Base-by-base conservation (phyloP, 495 filamentous ascomycete genomes). In the Aspergillus baeticus region DNA sequence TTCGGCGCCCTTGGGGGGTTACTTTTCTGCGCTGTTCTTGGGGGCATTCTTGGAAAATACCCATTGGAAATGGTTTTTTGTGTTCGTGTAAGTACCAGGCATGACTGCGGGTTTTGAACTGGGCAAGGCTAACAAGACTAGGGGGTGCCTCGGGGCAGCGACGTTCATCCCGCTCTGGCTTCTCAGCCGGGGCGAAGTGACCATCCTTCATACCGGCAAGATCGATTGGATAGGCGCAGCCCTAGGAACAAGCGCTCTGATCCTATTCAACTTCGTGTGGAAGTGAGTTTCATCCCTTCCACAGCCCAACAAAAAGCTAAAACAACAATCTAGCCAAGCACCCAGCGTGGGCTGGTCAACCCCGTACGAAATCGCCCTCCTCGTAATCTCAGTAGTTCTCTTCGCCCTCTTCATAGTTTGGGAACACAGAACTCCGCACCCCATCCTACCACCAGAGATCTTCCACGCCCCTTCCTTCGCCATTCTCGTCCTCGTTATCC, bases 231-330 rank as follows among this genome's bases (percentile, higher is more conserved):
- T 80, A 26, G 80, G 81, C 5, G 73, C 78, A 1, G 65, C 65
- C n/a, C 59, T 84, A 8, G 76, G 77, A 0, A 68, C 72, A 1
- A 64, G 66, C 11, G 74, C 68, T 1, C 55, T 82, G 23, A 76
- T 83, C 10, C 52, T 81, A 2, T 83, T 83, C 67, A 84, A 78
- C 58, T 74, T 81, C 61, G 74, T 74, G 20, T 83, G 80, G 79
- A 82, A 78, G 77, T 82, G 64, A 66, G 77, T 63, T 1, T 6
- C 21, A 15, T 14, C 35, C 10, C 10, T 29, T 13, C 17, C 8
- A 14, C 14, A 2, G 21, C 23, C 8, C 18, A 29, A 41, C 20
- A n/a, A n/a, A n/a, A n/a, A n/a, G n/a, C n/a, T n/a, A n/a, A n/a
- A n/a, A n/a, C n/a, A n/a, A n/a, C n/a, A n/a, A n/a, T 8, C 26